Evolutionary conservation across 2,329 filamentous ascomycete species (phyloP), one percentile per base, ranked within the genome.

Genomic region (Penicillium rolfsii): DNA sequence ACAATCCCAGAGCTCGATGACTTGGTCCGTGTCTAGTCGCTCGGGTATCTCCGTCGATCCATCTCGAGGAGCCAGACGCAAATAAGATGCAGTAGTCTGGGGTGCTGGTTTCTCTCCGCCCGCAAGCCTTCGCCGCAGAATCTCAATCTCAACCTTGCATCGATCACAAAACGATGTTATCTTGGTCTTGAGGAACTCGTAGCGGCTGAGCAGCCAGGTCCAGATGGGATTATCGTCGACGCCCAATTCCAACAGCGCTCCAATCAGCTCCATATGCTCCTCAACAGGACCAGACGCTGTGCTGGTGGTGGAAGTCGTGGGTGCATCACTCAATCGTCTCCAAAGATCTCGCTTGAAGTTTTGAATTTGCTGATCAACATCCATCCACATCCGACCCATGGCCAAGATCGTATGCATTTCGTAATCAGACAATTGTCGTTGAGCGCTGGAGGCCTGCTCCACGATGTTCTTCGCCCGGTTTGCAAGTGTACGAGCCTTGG

Each of bases 191-290:
- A 99, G 83, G 71, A 93, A 89, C 65, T 97, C 91, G 72, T 93
- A 96, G 49, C 91, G 88, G 71, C 92, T 97, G 58, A 94, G 81
- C 28, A 99, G 86, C 93, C 95, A 99, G 11, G 96, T 85, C 91
- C 91, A 97, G 64, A 99, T 96, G 1, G 95, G 95, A 70, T 96
- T 99, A 61, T 98, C 93, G 9, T 96, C 90, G 2, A 97, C 93
- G 6, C 95, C 96, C 22, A 99, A 82, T 75, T 99, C 94, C n/a
- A 99, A 80, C 56, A 99, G 83, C 38, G 97, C 83, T 24, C 88
- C 84, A 57, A 99, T 98, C 52, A 97, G 82, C 73, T 97, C 92
- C 87, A 97, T 92, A 71, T 97, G 90, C 74, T 97, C 92, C 71
- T 94, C 91, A 5, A 85, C 82, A 41, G 88, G 81, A 3, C 77